Evolutionary conservation across 169 alveolate species (phyloP), one percentile per base, ranked within the genome.

Genomic region (Plasmodium vivax): DNA sequence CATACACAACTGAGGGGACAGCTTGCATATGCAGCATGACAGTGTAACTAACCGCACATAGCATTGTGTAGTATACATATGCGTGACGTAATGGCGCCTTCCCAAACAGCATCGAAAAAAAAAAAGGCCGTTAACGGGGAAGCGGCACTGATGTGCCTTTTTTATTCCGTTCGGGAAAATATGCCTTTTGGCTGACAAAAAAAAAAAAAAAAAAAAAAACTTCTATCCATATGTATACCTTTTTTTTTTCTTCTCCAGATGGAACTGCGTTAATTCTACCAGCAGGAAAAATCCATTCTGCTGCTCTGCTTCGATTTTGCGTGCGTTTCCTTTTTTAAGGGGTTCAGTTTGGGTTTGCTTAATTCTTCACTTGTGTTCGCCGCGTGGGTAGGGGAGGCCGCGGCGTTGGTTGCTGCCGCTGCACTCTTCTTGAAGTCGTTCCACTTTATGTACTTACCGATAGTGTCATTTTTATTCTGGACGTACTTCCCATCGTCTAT

Each of bases 391-490:
- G 72, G 9, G 4, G 72, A 0, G 27, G 27, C 27, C n/a, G 72
- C 27, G 27, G 72, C 72, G 32, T 14, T 32, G 19, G 73, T 79
- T n/a, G 80, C 12, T 32, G 41, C 19, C 43, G 80, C 7, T 54
- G 68, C 82, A 51, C 47, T 77, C 23, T 54, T 87, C 71, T 77
- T 87, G 34, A 87, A 71, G 43, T 87, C 75, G 16, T 74, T 43
- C 93, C 93, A 87, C 19, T 87, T 87, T 87, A 87, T 87, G 71
- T 87, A 87, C 58, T 87, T 87, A 51, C 93, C 93, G 43, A 90
- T 43, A 68, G 32, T 72, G 38, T 90, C 94, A 81, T 90, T 81
- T 90, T 90, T 81, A 82, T 90, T 90, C 36, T 90, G 92, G 34
- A 71, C 91, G 73, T 58, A 82, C 3, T 43, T 71, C 43, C 51